A percentile compares a stretch with the other conserved stretches of the same genome.
These are phyloP conservation scores for Backusella liffmaniae DNA, from an alignment of 192 early-diverging fungal genomes.

Conservation along the genomic window DNA sequence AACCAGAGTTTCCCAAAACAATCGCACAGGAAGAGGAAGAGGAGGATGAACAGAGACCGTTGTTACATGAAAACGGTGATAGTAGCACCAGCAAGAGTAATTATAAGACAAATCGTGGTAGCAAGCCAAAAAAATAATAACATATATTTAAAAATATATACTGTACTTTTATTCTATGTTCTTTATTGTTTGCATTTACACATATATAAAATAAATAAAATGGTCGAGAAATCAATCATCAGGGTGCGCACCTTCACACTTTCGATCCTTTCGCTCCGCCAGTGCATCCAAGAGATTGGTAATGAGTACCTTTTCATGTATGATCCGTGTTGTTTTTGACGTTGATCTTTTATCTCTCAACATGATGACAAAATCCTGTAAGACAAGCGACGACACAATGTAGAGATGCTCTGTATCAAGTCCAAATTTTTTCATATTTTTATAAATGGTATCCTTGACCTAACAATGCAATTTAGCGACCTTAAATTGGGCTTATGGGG, in stretches of 20 bases:
- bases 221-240: neutral
- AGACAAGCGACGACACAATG: slow-evolving; percentile 17
- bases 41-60: neutral
- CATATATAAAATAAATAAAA: neutral
- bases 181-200: neutral
- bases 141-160: too few species aligned
- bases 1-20: neutral
- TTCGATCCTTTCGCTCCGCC: neutral
- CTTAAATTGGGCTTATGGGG: too few species aligned
- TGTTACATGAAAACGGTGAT: neutral
- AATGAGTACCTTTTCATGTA: neutral
- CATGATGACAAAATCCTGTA: slow-evolving; percentile 24
- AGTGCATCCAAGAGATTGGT: neutral
- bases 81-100: neutral
- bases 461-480: neutral
- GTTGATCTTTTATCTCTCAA: neutral
- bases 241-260: neutral
- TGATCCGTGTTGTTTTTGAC: neutral
- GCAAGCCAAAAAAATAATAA: too few species aligned
- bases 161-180: neutral
- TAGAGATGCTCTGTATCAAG: slow-evolving; percentile 16
- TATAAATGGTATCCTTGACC: slow-evolving; percentile 15
- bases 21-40: neutral
- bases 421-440: slow-evolving; percentile 13
- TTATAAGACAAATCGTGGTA: neutral